Evolutionary conservation across 2,329 filamentous ascomycete genomes (phyloP), one percentile per base, ranked within the genome.

Genomic region (Colletotrichum lentis): DNA sequence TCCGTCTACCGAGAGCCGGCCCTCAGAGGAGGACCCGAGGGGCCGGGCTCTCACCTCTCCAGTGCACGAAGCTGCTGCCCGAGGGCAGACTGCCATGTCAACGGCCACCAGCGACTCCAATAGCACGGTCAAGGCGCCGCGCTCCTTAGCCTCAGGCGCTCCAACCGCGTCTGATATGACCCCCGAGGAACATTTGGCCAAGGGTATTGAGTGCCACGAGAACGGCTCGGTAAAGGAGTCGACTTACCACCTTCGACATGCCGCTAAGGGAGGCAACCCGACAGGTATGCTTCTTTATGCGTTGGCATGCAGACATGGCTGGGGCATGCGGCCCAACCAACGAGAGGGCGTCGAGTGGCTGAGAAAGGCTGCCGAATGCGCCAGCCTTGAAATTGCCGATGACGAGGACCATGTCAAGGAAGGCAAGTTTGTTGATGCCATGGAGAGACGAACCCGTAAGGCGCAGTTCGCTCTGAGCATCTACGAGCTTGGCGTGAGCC

Each of bases 221-320:
- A 89, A 90, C 54, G 95, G 95, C 20, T 90, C 92, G 12, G 82
- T 97, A 37, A 94, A 94, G 71, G 94, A 98, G 78, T 98, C 95
- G 0, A 98, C 96, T 0, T 99, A 98, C 76, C 96, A 99, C 76
- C 85, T 99, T 52, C 91, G 96, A 41, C 87, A 97, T 68, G 96
- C 96, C 4, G 95, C 96, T 0, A 89, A 90, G 73, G 90, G 92
- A 64, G 92, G 93, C 54, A 88, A 97, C 66, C 92, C 96, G 0
- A 97, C 95, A 0, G 96, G 91, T 24, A 99, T 99, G 96, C 87
- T 99, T 14, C 84, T 98, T 39, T 99, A 97, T 78, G 96, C 95
- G 5, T 85, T 99, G 43, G 96, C 96, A 12, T 98, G 95, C 76
- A 88, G 96, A 57, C 96, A 99, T 76, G 96, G 96, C 56, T 99